These are phyloP conservation scores for Arthrinium phaeospermum DNA, from an alignment of 2,329 filamentous ascomycete species.

Conservation along the genomic window DNA sequence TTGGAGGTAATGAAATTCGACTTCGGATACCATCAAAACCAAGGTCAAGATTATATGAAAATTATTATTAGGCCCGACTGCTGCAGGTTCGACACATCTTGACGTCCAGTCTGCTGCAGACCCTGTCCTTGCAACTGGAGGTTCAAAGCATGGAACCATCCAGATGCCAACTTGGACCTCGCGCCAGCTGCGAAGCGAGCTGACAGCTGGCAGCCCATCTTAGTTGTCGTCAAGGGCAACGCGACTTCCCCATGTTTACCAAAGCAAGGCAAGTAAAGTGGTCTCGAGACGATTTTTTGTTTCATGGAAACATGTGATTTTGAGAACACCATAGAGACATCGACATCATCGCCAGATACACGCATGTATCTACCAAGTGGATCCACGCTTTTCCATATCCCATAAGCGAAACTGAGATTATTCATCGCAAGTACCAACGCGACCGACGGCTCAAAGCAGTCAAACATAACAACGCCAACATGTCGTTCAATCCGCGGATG, in stretches of 20 bases:
- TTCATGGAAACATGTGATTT: neutral
- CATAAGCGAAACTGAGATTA: neutral
- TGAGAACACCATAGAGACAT: neutral
- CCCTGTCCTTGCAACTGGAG: neutral
- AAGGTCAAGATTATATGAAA: neutral
- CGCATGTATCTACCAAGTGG: neutral
- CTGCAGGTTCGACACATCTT: neutral
- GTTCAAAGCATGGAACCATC: neutral
- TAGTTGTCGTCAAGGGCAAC: constrained; percentile 17
- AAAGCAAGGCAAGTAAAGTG: neutral
- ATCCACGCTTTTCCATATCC: neutral
- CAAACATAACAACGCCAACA: constrained; percentile 37
- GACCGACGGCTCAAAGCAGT: neutral
- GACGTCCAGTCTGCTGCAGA: neutral
- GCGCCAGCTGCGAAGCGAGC: neutral
- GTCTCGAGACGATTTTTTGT: neutral
- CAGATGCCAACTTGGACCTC: too few species aligned
- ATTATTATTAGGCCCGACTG: constrained; percentile 2
- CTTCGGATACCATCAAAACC: neutral
- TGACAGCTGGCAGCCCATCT: neutral
- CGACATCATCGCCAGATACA: neutral
- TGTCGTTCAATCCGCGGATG: constrained; percentile 66
- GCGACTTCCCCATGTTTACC: neutral
- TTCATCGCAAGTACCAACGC: neutral
- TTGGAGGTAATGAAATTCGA: neutral